Conservation (phyloP, 495 filamentous ascomycete species). For the Penicillium chermesinum region DNA sequence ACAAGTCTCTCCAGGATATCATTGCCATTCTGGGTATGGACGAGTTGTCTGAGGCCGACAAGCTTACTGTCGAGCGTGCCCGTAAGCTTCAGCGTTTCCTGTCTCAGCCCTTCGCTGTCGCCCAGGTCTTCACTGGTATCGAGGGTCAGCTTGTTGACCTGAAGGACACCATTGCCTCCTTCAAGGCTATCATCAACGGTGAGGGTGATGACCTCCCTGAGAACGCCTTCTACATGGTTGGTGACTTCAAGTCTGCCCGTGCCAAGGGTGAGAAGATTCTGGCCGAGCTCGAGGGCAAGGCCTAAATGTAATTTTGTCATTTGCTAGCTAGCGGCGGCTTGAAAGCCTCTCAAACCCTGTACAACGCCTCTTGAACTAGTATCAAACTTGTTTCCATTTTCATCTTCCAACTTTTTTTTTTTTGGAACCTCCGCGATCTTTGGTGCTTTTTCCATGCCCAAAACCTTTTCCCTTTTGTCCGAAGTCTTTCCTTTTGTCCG, state of each 20-base stretch:
- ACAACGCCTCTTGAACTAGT: constrained; percentile 12
- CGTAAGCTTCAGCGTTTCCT: constrained; percentile 99
- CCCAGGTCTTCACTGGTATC: constrained; percentile 98
- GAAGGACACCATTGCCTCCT: constrained; percentile 94
- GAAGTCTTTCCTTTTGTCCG: constrained; percentile 25
- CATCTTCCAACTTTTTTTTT: constrained; percentile 8
- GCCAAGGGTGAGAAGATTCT: constrained; percentile 99
- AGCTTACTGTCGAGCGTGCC: constrained; percentile 99
- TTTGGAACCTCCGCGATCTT: constrained; percentile 2
- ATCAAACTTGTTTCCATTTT: constrained; percentile 24
- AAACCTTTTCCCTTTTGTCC: constrained; percentile 34
- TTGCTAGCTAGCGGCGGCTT: constrained; percentile 28
- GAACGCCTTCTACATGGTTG: constrained; percentile 97
- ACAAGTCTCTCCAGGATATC: constrained; percentile 99
- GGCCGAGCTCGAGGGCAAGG: constrained; percentile 77
- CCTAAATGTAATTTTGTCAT: constrained; percentile 51
- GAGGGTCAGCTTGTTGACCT: constrained; percentile 95
- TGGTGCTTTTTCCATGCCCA: constrained; percentile 18
- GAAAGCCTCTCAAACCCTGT: constrained; percentile 6
- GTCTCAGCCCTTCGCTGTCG: constrained; percentile 97
- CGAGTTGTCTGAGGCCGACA: constrained; percentile 96
- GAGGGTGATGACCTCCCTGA: constrained; percentile 95
- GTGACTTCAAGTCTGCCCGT: constrained; percentile 86
- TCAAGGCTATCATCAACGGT: constrained; percentile 96
- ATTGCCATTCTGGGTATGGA: constrained; percentile 99